Conservation (phyloP, 208 protist genomes). For the Leishmania arabica region DNA sequence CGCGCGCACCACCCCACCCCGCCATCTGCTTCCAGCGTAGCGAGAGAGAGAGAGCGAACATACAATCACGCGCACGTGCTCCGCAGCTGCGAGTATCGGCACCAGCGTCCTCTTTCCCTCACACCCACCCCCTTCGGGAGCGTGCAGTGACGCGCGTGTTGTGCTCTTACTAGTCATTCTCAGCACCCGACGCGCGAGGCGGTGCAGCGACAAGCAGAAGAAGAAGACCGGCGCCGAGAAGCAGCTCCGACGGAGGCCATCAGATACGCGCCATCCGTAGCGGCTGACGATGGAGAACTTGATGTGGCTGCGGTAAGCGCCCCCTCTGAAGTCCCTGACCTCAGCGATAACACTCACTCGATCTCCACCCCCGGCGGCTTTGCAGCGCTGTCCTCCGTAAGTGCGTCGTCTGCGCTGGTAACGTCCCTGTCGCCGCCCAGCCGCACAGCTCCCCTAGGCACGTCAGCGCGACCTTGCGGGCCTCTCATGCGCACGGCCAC, state of each 20-base stretch:
- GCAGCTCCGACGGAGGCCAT: not conserved
- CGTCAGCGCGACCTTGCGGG: not conserved
- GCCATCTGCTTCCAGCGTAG: not conserved
- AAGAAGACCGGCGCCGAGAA: not conserved
- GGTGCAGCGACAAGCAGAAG: not conserved
- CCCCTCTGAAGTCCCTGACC: not conserved
- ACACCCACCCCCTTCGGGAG: not conserved
- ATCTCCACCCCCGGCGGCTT: not conserved
- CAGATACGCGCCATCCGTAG: not conserved
- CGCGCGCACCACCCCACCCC: not conserved
- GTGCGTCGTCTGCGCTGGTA: not conserved
- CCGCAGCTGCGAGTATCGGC: not conserved
- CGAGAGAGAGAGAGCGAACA: not conserved
- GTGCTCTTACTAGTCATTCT: not conserved
- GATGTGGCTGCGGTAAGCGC: not conserved
- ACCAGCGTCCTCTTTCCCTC: not conserved
- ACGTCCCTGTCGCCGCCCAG: not conserved
- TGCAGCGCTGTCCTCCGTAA: not conserved
- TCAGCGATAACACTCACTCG: not conserved
- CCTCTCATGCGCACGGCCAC: not conserved
- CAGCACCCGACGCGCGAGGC: not conserved
- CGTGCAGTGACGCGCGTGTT: not conserved
- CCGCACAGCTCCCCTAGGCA: not conserved
- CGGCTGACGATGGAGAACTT: not conserved
- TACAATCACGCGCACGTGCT: not conserved